A percentile compares a stretch with the other conserved stretches of the same genome.
Evolutionary conservation across 257 asterid genomes (phyloP).

Genomic region (Phtheirospermum japonicum): DNA sequence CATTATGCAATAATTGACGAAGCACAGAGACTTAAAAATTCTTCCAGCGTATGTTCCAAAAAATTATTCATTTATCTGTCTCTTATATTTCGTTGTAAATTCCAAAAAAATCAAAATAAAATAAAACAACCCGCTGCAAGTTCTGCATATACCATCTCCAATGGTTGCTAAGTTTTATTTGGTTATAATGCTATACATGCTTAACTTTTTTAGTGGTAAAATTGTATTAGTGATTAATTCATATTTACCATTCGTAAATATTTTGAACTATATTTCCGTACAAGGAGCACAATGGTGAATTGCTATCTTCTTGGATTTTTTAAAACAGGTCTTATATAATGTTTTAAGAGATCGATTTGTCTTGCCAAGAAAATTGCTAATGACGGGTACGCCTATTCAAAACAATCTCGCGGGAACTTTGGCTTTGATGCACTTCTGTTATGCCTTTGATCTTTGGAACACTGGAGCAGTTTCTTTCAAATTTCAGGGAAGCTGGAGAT

Average conservation of each 20-base stretch:
- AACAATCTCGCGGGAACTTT: constrained; percentile 89
- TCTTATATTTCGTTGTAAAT: neutral
- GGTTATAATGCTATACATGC: constrained; percentile 12
- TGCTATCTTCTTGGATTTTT: constrained; percentile 15
- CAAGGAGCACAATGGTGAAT: no score
- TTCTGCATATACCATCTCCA: neutral
- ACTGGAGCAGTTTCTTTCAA: constrained; percentile 63
- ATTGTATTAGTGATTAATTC: neutral
- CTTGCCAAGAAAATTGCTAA: constrained; percentile 85
- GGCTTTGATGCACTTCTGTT: constrained; percentile 91
- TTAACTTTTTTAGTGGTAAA: constrained; percentile 5
- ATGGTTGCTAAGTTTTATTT: constrained; percentile 8
- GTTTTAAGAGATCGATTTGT: constrained; percentile 60
- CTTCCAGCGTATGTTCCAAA: constrained; percentile 65
- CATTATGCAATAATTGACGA: constrained; percentile 83
- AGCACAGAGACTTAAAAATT: constrained; percentile 92
- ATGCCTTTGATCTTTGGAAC: constrained; percentile 80
- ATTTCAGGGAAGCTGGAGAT: constrained; percentile 90
- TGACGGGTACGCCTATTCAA: constrained; percentile 98
- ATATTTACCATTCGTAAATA: neutral
- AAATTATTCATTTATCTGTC: neutral
- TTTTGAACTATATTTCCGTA: neutral
- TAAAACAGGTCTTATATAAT: constrained; percentile 73
- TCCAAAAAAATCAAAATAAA: no score
- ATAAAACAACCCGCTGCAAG: neutral